These are phyloP conservation scores for Penicillium sp. DNA, from an alignment of 2,329 filamentous ascomycete species.

Conservation along the genomic window DNA sequence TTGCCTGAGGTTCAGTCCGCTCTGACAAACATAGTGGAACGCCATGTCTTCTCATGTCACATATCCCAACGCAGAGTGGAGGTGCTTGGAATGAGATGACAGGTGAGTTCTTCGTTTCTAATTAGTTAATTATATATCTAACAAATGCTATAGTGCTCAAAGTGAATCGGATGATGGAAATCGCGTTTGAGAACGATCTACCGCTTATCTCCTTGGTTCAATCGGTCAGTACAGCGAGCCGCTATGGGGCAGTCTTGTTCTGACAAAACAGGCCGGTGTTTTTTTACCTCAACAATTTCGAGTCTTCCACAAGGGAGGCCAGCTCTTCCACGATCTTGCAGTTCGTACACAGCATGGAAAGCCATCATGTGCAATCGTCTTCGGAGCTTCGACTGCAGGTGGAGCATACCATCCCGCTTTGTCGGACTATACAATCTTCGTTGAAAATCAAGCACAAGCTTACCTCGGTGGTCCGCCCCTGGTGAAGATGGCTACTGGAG, in stretches of 20 bases:
- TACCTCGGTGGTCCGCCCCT: conserved; percentile 47
- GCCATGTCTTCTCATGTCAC: conserved; percentile 40
- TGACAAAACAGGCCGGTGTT: conserved; percentile 35
- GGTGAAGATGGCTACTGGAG: conserved; percentile 48
- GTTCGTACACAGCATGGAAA: conserved; percentile 38
- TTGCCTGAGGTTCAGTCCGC: too few species aligned
- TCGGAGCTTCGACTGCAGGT: conserved; percentile 46
- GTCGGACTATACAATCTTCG: conserved; percentile 46
- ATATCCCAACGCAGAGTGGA: conserved; percentile 44
- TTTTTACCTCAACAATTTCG: conserved; percentile 47
- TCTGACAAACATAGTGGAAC: conserved; percentile 18
- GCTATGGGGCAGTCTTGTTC: too few species aligned
- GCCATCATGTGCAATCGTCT: conserved; percentile 45
- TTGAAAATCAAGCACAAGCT: conserved; percentile 44
- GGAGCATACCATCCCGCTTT: conserved; percentile 44
- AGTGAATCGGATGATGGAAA: conserved; percentile 39
- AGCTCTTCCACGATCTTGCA: conserved; percentile 44
- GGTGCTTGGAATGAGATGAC: conserved; percentile 47
- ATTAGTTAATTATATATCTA: neutral
- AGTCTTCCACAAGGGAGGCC: conserved; percentile 46
- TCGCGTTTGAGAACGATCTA: conserved; percentile 42
- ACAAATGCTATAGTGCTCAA: conserved; percentile 22
- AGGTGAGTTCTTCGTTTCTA: conserved; percentile 12
- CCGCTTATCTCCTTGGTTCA: conserved; percentile 42
- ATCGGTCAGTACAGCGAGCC: conserved; percentile 22